Percentiles rank a stretch among this genome's conserved stretches.
These are phyloP conservation scores for Thecaphora thlaspeos DNA, from an alignment of 1,284 basidiomycete species.

Conservation along the genomic window DNA sequence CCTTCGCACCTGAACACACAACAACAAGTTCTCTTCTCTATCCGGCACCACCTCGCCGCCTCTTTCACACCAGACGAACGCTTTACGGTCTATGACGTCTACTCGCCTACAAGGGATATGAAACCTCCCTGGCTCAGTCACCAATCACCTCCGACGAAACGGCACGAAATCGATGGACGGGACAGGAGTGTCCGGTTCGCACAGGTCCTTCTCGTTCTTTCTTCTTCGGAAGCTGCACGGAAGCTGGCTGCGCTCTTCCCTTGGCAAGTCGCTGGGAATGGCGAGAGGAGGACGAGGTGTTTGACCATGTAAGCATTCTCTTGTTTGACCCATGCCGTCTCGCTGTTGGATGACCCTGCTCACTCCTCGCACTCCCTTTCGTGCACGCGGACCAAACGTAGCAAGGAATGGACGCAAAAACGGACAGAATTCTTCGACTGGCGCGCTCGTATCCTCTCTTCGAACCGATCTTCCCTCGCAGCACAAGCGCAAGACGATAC, in stretches of 20 bases:
- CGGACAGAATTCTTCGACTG: no score
- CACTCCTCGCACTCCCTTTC: no score
- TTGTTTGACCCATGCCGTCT: no score
- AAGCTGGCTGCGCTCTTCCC: neutral
- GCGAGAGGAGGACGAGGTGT: no score
- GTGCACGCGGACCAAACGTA: no score
- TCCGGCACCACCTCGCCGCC: neutral
- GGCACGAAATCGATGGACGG: neutral
- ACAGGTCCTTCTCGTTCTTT: neutral
- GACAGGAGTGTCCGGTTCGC: neutral
- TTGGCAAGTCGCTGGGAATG: neutral
- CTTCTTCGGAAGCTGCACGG: neutral
- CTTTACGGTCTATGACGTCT: neutral
- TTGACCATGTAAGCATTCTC: no score
- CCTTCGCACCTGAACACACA: neutral
- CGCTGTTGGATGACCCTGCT: no score
- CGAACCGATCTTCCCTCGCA: no score
- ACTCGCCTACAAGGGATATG: neutral
- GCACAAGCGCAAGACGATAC: no score
- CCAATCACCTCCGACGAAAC: no score
- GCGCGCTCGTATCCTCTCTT: no score
- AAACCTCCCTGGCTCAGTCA: neutral
- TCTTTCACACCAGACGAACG: neutral
- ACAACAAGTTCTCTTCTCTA: neutral
- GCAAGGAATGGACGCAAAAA: no score